Evolutionary conservation across 345 rosid genomes (phyloP), one percentile per base, ranked within the genome.

Genomic region (Mercurialis annua): DNA sequence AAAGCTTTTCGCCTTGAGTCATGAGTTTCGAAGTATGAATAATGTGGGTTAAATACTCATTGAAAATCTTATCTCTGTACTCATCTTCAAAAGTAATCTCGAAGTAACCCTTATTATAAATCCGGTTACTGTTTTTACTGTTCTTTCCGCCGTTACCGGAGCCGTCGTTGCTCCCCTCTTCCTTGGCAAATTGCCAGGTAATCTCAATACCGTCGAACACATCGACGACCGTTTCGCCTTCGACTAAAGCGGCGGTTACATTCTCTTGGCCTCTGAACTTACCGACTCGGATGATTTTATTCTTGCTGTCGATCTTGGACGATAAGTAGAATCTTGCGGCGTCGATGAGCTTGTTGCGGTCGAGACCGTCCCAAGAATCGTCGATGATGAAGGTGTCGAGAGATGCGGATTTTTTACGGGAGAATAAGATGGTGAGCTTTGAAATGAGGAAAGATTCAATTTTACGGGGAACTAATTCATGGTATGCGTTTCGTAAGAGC

Each of bases 291-390:
- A 59, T 59, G 1, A 59, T 29, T 36, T 59, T 59, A 47, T 38
- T 59, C 18, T 59, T n/a, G 30, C 29, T 7, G 26, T 29, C 63
- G 4, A 59, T 42, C 63, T 59, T 59, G 46, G 63, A 9, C 0
- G 47, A 59, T 21, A 59, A 59, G 47, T 59, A 59, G 1, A 59
- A 59, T 36, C 63, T 59, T 2, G 63, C 40, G 0, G 63, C 47
- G 12, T 59, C 47, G 4, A 59, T 34, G 18, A 59, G 63, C 8
- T 10, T 59, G 47, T 59, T 59, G 1, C 63, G 47, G 2, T 59
- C 47, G 1, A 59, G 63, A 57, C 62, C 62, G 20, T 57, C 62
- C 62, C 62, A 57, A 31, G 43, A 31, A 57, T 57, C 43, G n/a
- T 57, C 62, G 5, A 57, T 33, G 62, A 57, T 57, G 26, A 57